phyloP scores from a whole-genome alignment of 1,284 basidiomycete genomes.

The Mycosarcoma mackinlayi region DNA sequence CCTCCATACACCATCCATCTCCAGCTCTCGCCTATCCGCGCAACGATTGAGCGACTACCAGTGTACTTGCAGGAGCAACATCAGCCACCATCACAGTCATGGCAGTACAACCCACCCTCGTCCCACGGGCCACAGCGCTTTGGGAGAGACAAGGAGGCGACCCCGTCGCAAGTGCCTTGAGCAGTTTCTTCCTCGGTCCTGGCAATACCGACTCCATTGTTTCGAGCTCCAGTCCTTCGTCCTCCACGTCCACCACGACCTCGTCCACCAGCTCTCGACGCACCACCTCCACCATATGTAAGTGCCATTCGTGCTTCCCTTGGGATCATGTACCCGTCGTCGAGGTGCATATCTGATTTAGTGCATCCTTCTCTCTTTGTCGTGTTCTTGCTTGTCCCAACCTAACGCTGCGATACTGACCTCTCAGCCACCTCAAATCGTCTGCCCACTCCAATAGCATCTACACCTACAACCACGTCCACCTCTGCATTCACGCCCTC shows the following conservation, averaged over 20 bases:
- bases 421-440: conserved; percentile 13
- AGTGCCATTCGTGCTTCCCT: conserved; percentile 3
- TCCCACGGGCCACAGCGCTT: conserved; percentile 22
- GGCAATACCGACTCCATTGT: conserved; percentile 28
- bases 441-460: conserved; percentile 17
- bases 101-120: conserved; percentile 29
- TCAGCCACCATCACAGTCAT: conserved; percentile 6
- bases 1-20: not conserved
- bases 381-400: not conserved
- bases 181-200: conserved; percentile 12
- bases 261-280: conserved; percentile 1
- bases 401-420: conserved; percentile 5
- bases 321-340: no score
- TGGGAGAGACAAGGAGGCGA: conserved; percentile 29
- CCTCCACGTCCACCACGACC: conserved; percentile 3
- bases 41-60: no score
- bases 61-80: not conserved
- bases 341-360: conserved; percentile 4
- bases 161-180: conserved; percentile 17
- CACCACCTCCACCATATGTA: conserved; percentile 14
- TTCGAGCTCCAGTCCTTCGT: conserved; percentile 4
- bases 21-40: no score
- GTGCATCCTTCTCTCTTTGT: not conserved
- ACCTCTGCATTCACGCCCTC: conserved; percentile 13
- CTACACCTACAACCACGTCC: conserved; percentile 16